A percentile compares a stretch with the other conserved stretches of the same genome.
These are phyloP conservation scores for Cyphellophora europaea DNA, from an alignment of 2,329 filamentous ascomycete species.

Conservation along the genomic window DNA sequence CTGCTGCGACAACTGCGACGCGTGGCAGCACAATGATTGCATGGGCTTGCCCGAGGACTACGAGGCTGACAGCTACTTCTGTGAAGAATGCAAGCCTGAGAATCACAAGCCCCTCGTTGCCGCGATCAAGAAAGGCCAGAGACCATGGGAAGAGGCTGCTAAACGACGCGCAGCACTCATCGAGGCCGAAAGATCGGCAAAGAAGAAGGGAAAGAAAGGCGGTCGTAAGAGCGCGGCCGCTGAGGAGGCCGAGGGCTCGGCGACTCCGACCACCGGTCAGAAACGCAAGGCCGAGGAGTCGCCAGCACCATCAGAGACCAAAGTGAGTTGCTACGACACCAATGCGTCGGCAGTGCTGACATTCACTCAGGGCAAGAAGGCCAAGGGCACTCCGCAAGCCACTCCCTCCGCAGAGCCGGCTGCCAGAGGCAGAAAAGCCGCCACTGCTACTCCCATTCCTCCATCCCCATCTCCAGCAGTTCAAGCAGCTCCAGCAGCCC, in stretches of 20 bases:
- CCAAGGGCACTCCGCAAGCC: conserved; percentile 14
- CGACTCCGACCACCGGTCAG: conserved; percentile 22
- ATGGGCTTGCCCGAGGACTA: conserved; percentile 75
- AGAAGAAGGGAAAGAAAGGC: conserved; percentile 47
- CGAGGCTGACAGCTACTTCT: conserved; percentile 77
- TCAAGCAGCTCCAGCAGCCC: conserved; percentile 21
- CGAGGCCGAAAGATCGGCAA: conserved; percentile 47
- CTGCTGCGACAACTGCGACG: conserved; percentile 82
- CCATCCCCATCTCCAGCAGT: conserved; percentile 24
- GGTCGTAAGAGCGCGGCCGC: conserved; percentile 50
- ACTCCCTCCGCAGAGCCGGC: conserved; percentile 1
- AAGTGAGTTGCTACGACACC: conserved; percentile 8
- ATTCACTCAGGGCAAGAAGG: conserved; percentile 20
- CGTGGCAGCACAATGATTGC: conserved; percentile 97
- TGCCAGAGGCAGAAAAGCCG: conserved; percentile 20
- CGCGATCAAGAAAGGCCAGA: conserved; percentile 69
- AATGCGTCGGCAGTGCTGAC: conserved; percentile 18
- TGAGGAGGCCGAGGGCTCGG: conserved; percentile 25
- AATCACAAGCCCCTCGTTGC: conserved; percentile 74
- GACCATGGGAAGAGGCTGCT: conserved; percentile 70
- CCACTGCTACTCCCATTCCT: conserved; percentile 13
- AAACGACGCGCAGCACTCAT: conserved; percentile 43
- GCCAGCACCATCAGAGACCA: conserved; percentile 17
- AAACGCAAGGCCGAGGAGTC: conserved; percentile 37
- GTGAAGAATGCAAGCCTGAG: conserved; percentile 77